A percentile compares a stretch with the other conserved stretches of the same genome.
These are phyloP conservation scores for Bidens hawaiensis DNA, from an alignment of 140 eudicot species.

Conservation along the genomic window DNA sequence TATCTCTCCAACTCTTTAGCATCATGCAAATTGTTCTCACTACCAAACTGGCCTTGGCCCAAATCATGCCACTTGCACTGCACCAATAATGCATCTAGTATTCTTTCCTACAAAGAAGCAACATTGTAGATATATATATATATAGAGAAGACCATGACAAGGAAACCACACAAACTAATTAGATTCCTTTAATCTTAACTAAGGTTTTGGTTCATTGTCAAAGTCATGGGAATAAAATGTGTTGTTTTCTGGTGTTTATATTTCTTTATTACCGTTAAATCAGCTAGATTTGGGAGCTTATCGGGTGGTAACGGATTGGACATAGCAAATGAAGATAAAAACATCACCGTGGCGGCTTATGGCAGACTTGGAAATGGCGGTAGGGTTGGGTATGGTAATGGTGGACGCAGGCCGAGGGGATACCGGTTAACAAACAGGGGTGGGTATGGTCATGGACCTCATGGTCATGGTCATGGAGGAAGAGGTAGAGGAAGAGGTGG, in stretches of 20 bases:
- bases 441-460: constrained; percentile 20
- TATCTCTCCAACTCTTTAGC: constrained; percentile 4
- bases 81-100: constrained; percentile 19
- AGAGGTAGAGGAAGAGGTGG: constrained; percentile 30
- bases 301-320: constrained; percentile 1
- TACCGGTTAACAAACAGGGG: constrained; percentile 18
- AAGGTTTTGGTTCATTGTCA: not conserved
- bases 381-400: constrained; percentile 17
- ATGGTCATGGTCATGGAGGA: too few species aligned
- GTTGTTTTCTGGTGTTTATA: constrained; percentile 19
- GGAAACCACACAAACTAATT: constrained; percentile 9
- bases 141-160: not conserved
- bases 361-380: constrained; percentile 18
- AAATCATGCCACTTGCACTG: constrained; percentile 20
- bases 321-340: not conserved
- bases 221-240: constrained; percentile 26
- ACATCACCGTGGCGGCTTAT: not conserved
- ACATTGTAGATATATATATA: constrained; percentile 18
- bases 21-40: constrained; percentile 36
- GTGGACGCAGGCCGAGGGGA: constrained; percentile 25
- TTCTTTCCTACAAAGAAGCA: constrained; percentile 7
- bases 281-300: constrained; percentile 31
- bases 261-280: constrained; percentile 30
- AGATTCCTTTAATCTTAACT: not conserved
- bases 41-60: constrained; percentile 25